phyloP scores from a whole-genome alignment of 2,329 filamentous ascomycete species.

The Blastomyces emzantsi region DNA sequence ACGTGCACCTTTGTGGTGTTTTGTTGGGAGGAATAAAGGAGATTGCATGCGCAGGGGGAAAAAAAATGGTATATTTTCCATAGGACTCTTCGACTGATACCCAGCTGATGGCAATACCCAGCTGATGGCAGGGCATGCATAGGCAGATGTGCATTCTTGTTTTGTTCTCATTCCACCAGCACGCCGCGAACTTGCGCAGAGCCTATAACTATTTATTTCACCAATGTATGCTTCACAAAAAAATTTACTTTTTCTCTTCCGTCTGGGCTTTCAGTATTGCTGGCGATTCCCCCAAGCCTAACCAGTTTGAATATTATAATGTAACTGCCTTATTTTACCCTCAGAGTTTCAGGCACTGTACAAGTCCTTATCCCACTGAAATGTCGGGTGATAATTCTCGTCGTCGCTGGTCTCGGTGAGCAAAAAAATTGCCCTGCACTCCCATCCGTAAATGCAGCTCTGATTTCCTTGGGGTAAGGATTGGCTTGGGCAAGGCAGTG shows the following conservation, averaged over 20 bases:
- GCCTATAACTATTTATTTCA: background rate
- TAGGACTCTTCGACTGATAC: background rate
- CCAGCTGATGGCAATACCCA: slow-evolving; percentile 2
- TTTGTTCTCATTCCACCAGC: background rate
- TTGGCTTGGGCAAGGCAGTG: background rate
- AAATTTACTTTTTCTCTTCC: background rate
- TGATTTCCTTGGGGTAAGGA: background rate
- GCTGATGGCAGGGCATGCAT: background rate
- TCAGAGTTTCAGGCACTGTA: background rate
- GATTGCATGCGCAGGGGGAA: background rate
- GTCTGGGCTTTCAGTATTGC: background rate
- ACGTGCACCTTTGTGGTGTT: background rate
- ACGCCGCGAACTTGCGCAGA: background rate
- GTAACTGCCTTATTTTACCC: background rate
- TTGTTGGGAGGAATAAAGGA: background rate
- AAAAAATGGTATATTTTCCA: background rate
- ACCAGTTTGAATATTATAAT: background rate
- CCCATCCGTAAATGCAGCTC: background rate
- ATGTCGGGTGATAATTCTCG: background rate
- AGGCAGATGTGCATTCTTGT: background rate
- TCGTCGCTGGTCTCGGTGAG: no score
- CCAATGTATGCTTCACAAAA: background rate
- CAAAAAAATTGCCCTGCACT: background rate
- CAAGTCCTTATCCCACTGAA: background rate
- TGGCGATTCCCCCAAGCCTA: background rate